Conservation (phyloP, 2,329 filamentous ascomycete species). For the Myriosclerotinia curreyana region DNA sequence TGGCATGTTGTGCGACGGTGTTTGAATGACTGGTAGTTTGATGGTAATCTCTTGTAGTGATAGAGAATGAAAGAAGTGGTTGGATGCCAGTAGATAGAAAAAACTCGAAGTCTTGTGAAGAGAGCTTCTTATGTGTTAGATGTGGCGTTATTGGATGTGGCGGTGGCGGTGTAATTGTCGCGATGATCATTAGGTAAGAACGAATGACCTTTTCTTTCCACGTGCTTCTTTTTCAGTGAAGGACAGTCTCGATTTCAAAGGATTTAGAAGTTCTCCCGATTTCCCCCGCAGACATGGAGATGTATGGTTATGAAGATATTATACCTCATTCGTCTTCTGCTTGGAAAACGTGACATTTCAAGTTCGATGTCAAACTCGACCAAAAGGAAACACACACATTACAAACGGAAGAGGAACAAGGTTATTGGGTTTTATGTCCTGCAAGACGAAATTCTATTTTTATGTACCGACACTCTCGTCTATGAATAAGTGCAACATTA, state of each 20-base stretch:
- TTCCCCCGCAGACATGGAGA: background rate
- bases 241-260: background rate
- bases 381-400: background rate
- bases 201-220: background rate
- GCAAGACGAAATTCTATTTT: background rate
- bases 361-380: background rate
- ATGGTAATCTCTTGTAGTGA: background rate
- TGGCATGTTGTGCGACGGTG: conserved; percentile 9
- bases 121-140: conserved; percentile 5
- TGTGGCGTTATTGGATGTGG: background rate
- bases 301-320: background rate
- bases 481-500: background rate
- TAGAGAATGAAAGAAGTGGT: background rate
- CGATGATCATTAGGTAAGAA: conserved; percentile 5
- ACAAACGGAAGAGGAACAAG: background rate
- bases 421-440: background rate
- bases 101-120: background rate
- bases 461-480: background rate
- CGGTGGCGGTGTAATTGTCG: conserved; percentile 12
- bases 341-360: background rate
- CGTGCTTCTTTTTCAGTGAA: background rate
- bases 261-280: background rate
- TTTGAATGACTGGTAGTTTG: background rate
- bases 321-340: background rate
- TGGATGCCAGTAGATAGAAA: background rate